Base-by-base conservation (phyloP, 192 early-diverging fungal species). In the Rhizoclosmatium globosum region DNA sequence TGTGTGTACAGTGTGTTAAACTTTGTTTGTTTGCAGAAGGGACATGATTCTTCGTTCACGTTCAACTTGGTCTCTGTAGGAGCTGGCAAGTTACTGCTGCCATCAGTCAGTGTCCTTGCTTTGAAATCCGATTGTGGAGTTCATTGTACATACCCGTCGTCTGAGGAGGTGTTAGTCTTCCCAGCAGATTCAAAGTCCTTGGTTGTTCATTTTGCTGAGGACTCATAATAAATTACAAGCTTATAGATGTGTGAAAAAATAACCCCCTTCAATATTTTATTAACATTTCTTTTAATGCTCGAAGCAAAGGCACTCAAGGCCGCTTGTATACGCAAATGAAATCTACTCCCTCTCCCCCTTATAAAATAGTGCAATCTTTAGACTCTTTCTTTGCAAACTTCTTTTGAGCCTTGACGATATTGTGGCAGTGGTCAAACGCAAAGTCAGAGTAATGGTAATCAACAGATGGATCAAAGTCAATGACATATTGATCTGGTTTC, bases 31-130 rank as follows among this genome's bases (percentile, higher is more conserved):
- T 39, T 58, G 23, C 17, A 83, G 79, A 64, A 72, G 45, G 39
- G 77, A 4, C 44, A 58, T 50, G 11, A 80, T 71, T 0, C 80
- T 81, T 85, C 84, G 58, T 89, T 90, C 57, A 23, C 82, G 4
- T 81, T 92, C 23, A 85, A 84, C 0, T 68, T 92, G 38, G 84
- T 91, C 0, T 88, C 91, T 19, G 70, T 92, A 0, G 87, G 89
- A 78, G 90, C 91, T 1, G 91, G 91, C 13, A 68, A 74, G 38
- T 38, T 77, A 19, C 71, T 76, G 41, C 73, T 77, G n/a, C 76
- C 76, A 74, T 58, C 45, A 31, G 71, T 74, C 31, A 62, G 21
- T 19, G 48, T 74, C 11, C 17, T 11, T 2, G 38, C 58, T 70
- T 2, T 70, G 2, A 21, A 64, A 21, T 2, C 68, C 39, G 21